Evolutionary conservation across 306 rosid genomes (phyloP), one percentile per base, ranked within the genome.

Genomic region (Coriaria nepalensis): DNA sequence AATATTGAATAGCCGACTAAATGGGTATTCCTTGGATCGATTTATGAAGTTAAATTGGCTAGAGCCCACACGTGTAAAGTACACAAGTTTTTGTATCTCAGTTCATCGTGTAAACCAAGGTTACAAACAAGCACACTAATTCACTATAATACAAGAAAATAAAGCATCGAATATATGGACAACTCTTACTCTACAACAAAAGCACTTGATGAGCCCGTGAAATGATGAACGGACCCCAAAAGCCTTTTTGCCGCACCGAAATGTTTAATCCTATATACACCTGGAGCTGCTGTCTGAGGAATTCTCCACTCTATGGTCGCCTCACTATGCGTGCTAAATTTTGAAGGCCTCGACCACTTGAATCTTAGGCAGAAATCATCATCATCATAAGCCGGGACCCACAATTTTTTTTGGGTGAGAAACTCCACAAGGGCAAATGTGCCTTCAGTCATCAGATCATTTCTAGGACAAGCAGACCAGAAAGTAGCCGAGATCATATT

Each of bases 391-490:
- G 81, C 83, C 34, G 94, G 86, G 60, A 76, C 50, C 96, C 96
- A 88, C 33, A 46, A 58, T 20, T 73, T 76, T 52, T 76, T 68
- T 36, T 60, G 77, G 36, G 50, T 71, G 49, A 81, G 93, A 36
- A 68, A 44, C 50, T 88, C 96, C 63, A 88, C 95, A 13, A 88
- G 77, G 53, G 84, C 74, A 59, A 72, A 88, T 53, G 96, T 88
- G 34, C 95, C 93, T 68, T 88, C 96, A 10, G 90, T 88, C 96
- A 83, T 68, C 33, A 78, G 93, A 67, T 83, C 93, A 12, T 88
- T 88, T 0, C 96, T 80, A 49, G 95, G 96, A 54, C 96, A 88
- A 9, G 88, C 95, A 0, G 96, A 68, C 95, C 93, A 83, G 75
- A 88, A 88, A 35, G 72, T 56, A 35, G 60, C 93, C 0, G 75